Percentiles rank a stretch among this genome's conserved stretches.
phyloP scores from a whole-genome alignment of 139 green algal genomes.

The Tetraselmis striata region DNA sequence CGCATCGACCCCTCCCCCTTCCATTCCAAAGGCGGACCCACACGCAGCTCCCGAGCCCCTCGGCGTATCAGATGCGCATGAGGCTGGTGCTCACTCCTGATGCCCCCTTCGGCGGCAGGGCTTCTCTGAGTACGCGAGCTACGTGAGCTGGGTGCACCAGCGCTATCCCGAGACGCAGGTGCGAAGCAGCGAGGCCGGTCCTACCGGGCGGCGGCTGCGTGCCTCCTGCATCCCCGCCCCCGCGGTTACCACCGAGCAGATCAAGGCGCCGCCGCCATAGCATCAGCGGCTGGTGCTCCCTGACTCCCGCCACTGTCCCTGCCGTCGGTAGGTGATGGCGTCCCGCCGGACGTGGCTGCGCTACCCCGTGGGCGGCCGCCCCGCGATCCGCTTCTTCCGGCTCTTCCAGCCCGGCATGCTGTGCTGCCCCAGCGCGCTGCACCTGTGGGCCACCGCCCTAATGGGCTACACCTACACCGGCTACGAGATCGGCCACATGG shows the following conservation, averaged over 20 bases:
- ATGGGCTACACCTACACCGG: slow-evolving; percentile 26
- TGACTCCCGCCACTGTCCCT: too few species aligned
- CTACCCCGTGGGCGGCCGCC: slow-evolving; percentile 16
- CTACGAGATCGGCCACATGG: slow-evolving; percentile 30
- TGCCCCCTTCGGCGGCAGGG: slow-evolving; percentile 4
- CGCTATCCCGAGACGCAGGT: slow-evolving; percentile 25
- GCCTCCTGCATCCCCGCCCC: not conserved
- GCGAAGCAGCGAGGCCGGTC: not conserved
- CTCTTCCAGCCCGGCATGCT: not conserved
- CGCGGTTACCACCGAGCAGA: not conserved
- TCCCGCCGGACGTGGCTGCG: slow-evolving; percentile 22
- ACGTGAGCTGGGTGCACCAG: slow-evolving; percentile 38
- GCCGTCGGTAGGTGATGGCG: not conserved
- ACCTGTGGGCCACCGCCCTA: slow-evolving; percentile 2
- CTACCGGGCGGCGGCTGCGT: too few species aligned
- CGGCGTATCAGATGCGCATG: not conserved
- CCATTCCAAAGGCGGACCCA: too few species aligned
- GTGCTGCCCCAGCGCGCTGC: slow-evolving; percentile 13
- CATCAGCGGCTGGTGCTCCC: not conserved
- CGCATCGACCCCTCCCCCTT: not conserved
- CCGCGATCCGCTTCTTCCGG: slow-evolving; percentile 12
- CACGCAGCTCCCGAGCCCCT: too few species aligned
- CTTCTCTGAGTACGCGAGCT: slow-evolving; percentile 48
- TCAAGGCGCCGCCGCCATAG: not conserved
- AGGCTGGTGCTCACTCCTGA: not conserved